Percentiles rank a stretch among this genome's conserved stretches.
Evolutionary conservation across 2,329 filamentous ascomycete genomes (phyloP).

Genomic region (Alternaria dauci): DNA sequence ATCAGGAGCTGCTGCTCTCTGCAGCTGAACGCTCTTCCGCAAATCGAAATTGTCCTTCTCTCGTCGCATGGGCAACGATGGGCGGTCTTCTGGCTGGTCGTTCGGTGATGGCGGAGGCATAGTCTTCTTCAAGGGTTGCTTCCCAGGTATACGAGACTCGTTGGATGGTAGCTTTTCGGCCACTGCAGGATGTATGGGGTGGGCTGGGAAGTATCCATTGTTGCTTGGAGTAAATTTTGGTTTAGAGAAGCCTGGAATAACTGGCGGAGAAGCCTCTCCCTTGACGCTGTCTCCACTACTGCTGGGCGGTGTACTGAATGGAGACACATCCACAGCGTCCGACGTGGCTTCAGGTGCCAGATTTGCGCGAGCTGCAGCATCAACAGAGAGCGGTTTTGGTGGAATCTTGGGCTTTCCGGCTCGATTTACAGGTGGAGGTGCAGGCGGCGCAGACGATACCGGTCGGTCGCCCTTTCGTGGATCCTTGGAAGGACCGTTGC

Average conservation of each 20-base stretch:
- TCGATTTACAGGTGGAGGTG: slow-evolving; percentile 80
- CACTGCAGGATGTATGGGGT: slow-evolving; percentile 41
- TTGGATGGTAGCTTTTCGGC: slow-evolving; percentile 35
- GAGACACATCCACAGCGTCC: slow-evolving; percentile 67
- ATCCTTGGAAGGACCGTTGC: slow-evolving; percentile 30
- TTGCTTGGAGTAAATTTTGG: slow-evolving; percentile 30
- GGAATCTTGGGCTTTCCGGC: slow-evolving; percentile 78
- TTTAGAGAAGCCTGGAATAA: slow-evolving; percentile 35
- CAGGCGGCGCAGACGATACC: slow-evolving; percentile 52
- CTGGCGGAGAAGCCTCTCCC: slow-evolving; percentile 33
- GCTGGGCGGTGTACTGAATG: slow-evolving; percentile 85
- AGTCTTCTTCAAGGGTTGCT: slow-evolving; percentile 29
- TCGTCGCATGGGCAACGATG: slow-evolving; percentile 58
- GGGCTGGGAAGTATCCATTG: slow-evolving; percentile 46
- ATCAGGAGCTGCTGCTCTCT: slow-evolving; percentile 42
- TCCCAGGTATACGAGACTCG: slow-evolving; percentile 31
- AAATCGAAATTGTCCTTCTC: slow-evolving; percentile 47
- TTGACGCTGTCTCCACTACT: slow-evolving; percentile 70
- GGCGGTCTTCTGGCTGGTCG: slow-evolving; percentile 56
- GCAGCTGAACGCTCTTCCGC: slow-evolving; percentile 46
- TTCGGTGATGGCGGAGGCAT: slow-evolving; percentile 26
- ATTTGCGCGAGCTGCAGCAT: slow-evolving; percentile 30
- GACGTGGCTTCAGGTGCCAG: slow-evolving; percentile 53
- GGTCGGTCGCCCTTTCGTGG: slow-evolving; percentile 44
- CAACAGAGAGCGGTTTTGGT: slow-evolving; percentile 53